Conservation (phyloP, 192 early-diverging fungal genomes). For the Entomortierella chlamydospora region DNA sequence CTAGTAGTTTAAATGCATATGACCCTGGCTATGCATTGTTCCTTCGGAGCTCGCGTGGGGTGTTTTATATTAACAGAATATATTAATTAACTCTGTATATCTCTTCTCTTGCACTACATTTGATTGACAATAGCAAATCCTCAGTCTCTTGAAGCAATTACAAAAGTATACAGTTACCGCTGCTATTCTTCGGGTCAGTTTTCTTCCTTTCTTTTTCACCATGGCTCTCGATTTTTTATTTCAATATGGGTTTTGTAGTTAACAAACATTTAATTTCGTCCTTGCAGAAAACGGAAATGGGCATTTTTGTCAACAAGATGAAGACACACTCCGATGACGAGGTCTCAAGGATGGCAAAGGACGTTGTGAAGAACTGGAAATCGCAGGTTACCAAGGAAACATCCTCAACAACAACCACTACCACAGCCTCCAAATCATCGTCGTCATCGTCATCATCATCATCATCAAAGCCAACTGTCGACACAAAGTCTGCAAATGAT, state of each 20-base stretch:
- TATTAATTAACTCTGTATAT: no score
- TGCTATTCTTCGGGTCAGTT: conserved; percentile 66
- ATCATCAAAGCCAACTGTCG: conserved; percentile 19
- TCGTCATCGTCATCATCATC: conserved; percentile 5
- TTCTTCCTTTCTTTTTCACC: neutral
- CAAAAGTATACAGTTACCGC: conserved; percentile 59
- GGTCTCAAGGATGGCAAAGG: conserved; percentile 72
- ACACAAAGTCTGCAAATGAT: conserved; percentile 28
- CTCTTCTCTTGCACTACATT: no score
- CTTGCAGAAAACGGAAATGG: conserved; percentile 80
- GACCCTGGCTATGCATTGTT: no score
- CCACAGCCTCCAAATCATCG: conserved; percentile 12
- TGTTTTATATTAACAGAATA: no score
- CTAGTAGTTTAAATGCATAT: no score
- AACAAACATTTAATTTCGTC: no score
- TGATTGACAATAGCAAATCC: conserved; percentile 60
- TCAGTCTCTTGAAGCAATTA: conserved; percentile 60
- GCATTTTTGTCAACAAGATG: conserved; percentile 80
- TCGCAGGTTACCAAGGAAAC: conserved; percentile 65
- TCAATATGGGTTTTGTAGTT: no score
- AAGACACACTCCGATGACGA: conserved; percentile 69
- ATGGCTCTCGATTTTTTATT: no score
- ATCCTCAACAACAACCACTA: conserved; percentile 50
- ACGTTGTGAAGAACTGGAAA: conserved; percentile 88
- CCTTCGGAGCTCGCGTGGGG: neutral